Evolutionary conservation across 768 basidiomycete genomes (phyloP).

Genomic region (Phaeotremella skinneri): DNA sequence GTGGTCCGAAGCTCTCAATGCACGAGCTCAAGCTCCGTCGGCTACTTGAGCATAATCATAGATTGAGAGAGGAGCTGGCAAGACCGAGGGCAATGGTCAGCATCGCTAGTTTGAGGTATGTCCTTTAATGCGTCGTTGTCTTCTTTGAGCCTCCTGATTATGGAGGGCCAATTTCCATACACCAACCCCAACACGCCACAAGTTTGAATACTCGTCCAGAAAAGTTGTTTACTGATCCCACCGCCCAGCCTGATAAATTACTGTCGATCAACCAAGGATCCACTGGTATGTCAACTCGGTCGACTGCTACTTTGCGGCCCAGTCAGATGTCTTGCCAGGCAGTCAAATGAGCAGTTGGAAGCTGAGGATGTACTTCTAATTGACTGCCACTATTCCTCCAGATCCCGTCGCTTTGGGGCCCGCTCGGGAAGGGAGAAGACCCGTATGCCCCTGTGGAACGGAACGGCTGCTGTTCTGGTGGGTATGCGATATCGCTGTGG

Average conservation of each 20-base stretch:
- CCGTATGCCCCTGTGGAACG: slow-evolving; percentile 77
- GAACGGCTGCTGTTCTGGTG: slow-evolving; percentile 50
- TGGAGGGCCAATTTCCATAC: too few relatives aligned
- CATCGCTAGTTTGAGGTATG: slow-evolving; percentile 84
- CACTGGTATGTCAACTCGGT: slow-evolving; percentile 39
- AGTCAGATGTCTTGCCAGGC: not conserved
- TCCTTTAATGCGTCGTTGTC: slow-evolving; percentile 17
- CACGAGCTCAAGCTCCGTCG: slow-evolving; percentile 94
- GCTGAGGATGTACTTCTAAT: slow-evolving; percentile 8
- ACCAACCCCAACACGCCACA: too few relatives aligned
- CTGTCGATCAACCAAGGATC: slow-evolving; percentile 88
- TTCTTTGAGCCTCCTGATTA: too few relatives aligned
- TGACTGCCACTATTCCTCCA: slow-evolving; percentile 41
- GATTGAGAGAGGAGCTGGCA: slow-evolving; percentile 83
- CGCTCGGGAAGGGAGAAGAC: slow-evolving; percentile 84
- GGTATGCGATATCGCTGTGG: slow-evolving; percentile 7
- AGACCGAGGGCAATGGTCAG: slow-evolving; percentile 85
- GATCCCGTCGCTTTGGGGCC: slow-evolving; percentile 99
- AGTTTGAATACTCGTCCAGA: too few relatives aligned
- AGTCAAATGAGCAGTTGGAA: not conserved
- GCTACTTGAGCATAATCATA: slow-evolving; percentile 88
- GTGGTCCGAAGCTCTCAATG: slow-evolving; percentile 59
- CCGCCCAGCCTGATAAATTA: slow-evolving; percentile 77
- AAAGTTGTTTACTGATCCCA: not conserved
- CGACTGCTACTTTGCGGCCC: not conserved